A percentile compares a stretch with the other conserved stretches of the same genome.
Conservation (phyloP, 1,284 basidiomycete species). For the Tilletia caries region DNA sequence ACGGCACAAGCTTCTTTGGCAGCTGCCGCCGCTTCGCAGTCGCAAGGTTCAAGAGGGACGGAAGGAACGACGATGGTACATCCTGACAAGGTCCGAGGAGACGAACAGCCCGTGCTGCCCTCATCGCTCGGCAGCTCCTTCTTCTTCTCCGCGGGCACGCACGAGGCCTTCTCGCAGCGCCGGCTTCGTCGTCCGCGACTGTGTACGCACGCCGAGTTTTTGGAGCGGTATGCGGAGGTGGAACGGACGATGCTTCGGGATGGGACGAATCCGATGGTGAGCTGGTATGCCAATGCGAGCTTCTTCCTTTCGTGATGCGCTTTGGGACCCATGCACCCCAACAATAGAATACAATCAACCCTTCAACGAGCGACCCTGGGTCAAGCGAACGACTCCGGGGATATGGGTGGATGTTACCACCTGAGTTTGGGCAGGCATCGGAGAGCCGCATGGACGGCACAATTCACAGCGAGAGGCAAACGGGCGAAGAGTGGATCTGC, state of each 20-base stretch:
- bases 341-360: no score
- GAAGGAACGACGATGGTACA: neutral
- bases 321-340: no score
- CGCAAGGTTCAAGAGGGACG: neutral
- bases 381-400: no score
- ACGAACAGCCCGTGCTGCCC: neutral
- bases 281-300: slow-evolving; percentile 85
- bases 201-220: slow-evolving; percentile 68
- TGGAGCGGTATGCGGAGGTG: slow-evolving; percentile 74
- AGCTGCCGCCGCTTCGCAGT: neutral
- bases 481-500: no score
- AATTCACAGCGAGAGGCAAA: no score
- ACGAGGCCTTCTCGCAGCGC: slow-evolving; percentile 1
- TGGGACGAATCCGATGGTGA: slow-evolving; percentile 81
- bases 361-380: no score
- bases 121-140: slow-evolving; percentile 12
- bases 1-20: neutral
- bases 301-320: slow-evolving; percentile 50
- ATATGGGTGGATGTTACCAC: no score
- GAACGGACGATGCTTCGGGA: slow-evolving; percentile 66
- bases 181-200: slow-evolving; percentile 14
- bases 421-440: no score
- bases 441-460: no score
- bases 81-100: neutral
- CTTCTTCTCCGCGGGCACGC: neutral